Evolutionary conservation across 73 alveolate genomes (phyloP).

Genomic region (Urostyla sp.): DNA sequence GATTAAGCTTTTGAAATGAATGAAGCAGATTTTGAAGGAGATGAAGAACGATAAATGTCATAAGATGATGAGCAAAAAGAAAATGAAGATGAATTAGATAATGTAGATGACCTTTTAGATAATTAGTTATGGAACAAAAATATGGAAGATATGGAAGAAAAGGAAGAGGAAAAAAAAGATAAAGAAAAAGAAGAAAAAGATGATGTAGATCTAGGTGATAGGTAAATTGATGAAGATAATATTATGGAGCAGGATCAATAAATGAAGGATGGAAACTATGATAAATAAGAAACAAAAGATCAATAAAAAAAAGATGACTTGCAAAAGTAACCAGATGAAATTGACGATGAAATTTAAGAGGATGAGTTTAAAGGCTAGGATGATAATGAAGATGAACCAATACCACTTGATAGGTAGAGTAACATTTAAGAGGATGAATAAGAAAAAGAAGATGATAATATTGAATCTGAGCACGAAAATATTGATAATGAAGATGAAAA

Average conservation of each 20-base stretch:
- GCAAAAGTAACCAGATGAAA: conserved; percentile 48
- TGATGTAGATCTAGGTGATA: conserved; percentile 70
- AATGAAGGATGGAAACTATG: conserved; percentile 69
- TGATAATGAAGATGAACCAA: conserved; percentile 44
- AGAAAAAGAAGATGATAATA: conserved; percentile 58
- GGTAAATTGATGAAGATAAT: conserved; percentile 62
- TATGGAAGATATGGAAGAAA: conserved; percentile 54
- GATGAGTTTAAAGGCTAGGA: conserved; percentile 58
- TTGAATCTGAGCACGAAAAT: conserved; percentile 68
- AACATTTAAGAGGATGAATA: conserved; percentile 58
- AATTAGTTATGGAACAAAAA: conserved; percentile 59
- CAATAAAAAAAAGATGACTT: conserved; percentile 51
- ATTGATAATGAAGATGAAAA: conserved; percentile 35
- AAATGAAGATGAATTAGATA: conserved; percentile 62
- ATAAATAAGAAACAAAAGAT: conserved; percentile 71
- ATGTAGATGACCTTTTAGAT: conserved; percentile 67
- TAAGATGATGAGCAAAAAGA: conserved; percentile 59
- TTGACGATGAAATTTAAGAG: conserved; percentile 57
- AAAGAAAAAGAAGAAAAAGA: conserved; percentile 74
- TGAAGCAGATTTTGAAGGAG: conserved; percentile 66
- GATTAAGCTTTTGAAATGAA: conserved; percentile 65
- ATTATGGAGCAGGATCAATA: conserved; percentile 62
- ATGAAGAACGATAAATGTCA: conserved; percentile 67
- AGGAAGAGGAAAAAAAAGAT: conserved; percentile 71
- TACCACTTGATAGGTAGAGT: conserved; percentile 46